Evolutionary conservation across 306 rosid genomes (phyloP).

Genomic region (Purshia tridentata): DNA sequence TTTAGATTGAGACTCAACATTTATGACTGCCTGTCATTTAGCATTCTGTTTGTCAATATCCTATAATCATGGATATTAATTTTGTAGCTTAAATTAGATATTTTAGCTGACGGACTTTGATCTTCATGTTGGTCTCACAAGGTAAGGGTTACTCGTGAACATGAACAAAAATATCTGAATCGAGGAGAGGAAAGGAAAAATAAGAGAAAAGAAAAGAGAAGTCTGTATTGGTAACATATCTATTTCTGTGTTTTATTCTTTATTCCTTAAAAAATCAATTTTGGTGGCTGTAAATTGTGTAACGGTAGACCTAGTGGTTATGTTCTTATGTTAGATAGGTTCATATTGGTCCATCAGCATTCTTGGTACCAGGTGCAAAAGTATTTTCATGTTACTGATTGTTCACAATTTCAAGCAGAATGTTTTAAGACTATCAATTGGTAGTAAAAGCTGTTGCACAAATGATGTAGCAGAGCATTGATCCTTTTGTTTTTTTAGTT

Average conservation of each 20-base stretch:
- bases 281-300: not conserved
- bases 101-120: not conserved
- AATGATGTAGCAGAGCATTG: not conserved
- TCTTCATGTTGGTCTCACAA: not conserved
- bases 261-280: not conserved
- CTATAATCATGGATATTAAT: not conserved
- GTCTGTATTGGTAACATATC: not conserved
- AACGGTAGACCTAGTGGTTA: not conserved
- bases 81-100: not conserved
- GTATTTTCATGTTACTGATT: not conserved
- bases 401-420: not conserved
- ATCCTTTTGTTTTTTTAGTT: slow-evolving; percentile 1
- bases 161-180: not conserved
- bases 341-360: not conserved
- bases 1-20: not conserved
- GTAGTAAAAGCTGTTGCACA: not conserved
- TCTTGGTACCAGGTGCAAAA: not conserved
- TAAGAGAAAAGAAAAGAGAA: not conserved
- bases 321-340: not conserved
- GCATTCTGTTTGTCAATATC: not conserved
- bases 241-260: not conserved
- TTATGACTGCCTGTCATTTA: not conserved
- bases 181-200: not conserved
- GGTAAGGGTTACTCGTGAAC: not conserved
- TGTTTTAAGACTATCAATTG: not conserved